These are phyloP conservation scores for Aspergillus candidus DNA, from an alignment of 2,329 filamentous ascomycete species.

Conservation along the genomic window DNA sequence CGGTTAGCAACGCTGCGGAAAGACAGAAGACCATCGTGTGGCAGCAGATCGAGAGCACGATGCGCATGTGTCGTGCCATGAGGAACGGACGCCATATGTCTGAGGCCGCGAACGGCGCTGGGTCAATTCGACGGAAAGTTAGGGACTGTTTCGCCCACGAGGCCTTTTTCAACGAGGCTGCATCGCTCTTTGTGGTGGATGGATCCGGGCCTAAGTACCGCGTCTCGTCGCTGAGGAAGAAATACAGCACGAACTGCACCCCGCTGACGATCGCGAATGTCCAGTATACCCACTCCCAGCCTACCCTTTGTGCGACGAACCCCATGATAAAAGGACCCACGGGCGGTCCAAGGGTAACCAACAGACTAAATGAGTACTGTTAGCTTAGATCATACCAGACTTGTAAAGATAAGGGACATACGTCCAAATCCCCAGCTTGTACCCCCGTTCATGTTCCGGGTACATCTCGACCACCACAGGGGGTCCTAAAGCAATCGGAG, in stretches of 20 bases:
- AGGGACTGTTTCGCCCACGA: conserved; percentile 39
- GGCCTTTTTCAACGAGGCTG: conserved; percentile 8
- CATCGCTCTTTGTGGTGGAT: background rate
- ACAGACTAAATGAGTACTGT: no score
- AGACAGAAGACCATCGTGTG: conserved; percentile 56
- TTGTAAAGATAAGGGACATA: conserved; percentile 33
- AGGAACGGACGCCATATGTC: conserved; percentile 50
- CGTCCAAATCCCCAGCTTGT: conserved; percentile 40
- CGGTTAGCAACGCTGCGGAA: conserved; percentile 47
- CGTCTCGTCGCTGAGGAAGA: conserved; percentile 51
- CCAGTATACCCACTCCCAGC: conserved; percentile 56
- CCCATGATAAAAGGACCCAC: conserved; percentile 33
- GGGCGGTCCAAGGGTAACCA: conserved; percentile 16
- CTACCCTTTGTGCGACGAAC: conserved; percentile 46
- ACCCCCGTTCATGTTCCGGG: conserved; percentile 49
- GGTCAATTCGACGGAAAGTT: conserved; percentile 46
- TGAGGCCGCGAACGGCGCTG: conserved; percentile 39
- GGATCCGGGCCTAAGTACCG: conserved; percentile 37
- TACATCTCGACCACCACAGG: conserved; percentile 53
- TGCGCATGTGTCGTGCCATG: conserved; percentile 42
- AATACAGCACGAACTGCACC: conserved; percentile 49
- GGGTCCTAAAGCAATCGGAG: conserved; percentile 48
- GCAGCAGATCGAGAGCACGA: conserved; percentile 47
- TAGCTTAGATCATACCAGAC: no score
- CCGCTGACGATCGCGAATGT: conserved; percentile 53